These are phyloP conservation scores for Tremellales sp. DNA, from an alignment of 1,284 basidiomycete genomes.

Conservation along the genomic window DNA sequence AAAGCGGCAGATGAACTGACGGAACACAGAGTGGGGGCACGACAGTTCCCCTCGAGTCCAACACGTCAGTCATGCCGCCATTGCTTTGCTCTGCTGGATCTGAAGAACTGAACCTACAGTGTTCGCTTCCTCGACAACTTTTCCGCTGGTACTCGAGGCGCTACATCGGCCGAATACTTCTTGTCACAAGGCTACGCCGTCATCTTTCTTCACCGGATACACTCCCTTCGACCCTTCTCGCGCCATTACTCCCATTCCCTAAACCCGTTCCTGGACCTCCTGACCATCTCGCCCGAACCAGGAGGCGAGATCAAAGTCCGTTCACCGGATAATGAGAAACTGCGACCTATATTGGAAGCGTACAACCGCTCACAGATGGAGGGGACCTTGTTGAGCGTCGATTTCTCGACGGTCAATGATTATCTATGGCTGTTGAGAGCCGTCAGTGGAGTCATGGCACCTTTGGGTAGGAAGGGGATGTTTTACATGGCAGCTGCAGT, in stretches of 20 bases:
- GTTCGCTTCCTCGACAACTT: constrained; percentile 99
- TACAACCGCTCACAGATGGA: constrained; percentile 76
- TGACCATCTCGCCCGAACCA: constrained; percentile 46
- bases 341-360: constrained; percentile 69
- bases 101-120: constrained; percentile 51
- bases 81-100: no score
- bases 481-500: constrained; percentile 98
- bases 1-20: no score
- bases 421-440: constrained; percentile 89
- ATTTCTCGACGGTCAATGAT: constrained; percentile 93
- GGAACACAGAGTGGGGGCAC: constrained; percentile 84
- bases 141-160: constrained; percentile 88
- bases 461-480: constrained; percentile 69
- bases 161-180: constrained; percentile 97
- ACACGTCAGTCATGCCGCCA: constrained; percentile 66
- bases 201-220: constrained; percentile 96
- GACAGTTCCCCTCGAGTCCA: constrained; percentile 90
- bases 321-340: constrained; percentile 57
- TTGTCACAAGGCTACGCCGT: constrained; percentile 88
- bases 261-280: constrained; percentile 93
- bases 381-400: constrained; percentile 75
- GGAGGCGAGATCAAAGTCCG: constrained; percentile 57
- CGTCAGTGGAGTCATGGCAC: constrained; percentile 58
- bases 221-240: constrained; percentile 94
- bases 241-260: constrained; percentile 96